phyloP scores from a whole-genome alignment of 2,329 filamentous ascomycete genomes.

The Sclerotinia spermophila region DNA sequence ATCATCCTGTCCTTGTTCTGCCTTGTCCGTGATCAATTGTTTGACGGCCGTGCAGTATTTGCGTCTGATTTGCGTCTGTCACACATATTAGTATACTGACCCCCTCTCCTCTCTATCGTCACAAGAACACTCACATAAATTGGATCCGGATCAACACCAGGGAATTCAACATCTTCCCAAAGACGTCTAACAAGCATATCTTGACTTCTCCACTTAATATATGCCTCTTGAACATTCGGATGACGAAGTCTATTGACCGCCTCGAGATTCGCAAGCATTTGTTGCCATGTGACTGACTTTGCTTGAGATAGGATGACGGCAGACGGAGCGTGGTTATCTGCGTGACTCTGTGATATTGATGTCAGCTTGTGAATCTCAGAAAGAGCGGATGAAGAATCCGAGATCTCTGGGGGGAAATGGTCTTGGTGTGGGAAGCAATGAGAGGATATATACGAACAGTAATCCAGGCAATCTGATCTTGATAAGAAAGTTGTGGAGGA shows the following conservation, averaged over 20 bases:
- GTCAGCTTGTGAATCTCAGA: background rate
- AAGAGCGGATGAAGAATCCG: background rate
- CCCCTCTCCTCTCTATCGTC: accelerated
- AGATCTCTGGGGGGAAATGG: background rate
- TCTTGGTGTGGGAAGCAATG: background rate
- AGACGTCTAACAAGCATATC: constrained; percentile 7
- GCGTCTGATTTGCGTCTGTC: background rate
- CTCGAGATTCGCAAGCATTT: background rate
- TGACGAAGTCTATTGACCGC: background rate
- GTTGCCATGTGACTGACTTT: background rate
- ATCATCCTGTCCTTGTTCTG: background rate
- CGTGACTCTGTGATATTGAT: background rate
- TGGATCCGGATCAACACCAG: background rate
- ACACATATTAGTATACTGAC: too few relatives aligned
- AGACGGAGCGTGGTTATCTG: background rate
- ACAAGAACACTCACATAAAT: background rate
- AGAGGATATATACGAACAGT: background rate
- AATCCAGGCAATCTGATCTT: background rate
- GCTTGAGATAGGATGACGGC: background rate
- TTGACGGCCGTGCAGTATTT: background rate
- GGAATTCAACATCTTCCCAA: background rate
- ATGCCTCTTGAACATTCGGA: background rate
- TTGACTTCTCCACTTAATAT: constrained; percentile 8
- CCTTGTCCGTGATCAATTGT: background rate
- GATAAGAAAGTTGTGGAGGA: background rate